Percentiles rank a stretch among this genome's conserved stretches.
phyloP scores from a whole-genome alignment of 306 rosid genomes.

The Castanea crenata region DNA sequence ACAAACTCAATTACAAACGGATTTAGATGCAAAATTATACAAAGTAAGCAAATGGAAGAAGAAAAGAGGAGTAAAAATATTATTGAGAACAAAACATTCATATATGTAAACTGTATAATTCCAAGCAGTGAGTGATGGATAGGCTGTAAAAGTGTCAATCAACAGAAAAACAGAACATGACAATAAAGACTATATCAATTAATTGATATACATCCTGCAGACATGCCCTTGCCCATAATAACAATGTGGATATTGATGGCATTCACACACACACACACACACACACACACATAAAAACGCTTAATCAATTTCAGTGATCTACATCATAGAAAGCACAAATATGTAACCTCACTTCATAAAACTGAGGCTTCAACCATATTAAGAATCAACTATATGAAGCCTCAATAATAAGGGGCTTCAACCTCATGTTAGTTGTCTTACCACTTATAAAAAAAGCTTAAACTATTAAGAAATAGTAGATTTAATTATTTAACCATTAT shows the following conservation, averaged over 20 bases:
- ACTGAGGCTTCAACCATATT: background rate
- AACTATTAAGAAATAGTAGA: background rate
- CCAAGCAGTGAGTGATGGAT: background rate
- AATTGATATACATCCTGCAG: too few species aligned
- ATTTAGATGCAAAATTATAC: background rate
- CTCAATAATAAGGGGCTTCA: background rate
- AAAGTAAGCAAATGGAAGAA: too few species aligned
- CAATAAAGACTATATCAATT: too few species aligned
- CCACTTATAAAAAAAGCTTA: too few species aligned
- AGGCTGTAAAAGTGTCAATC: background rate
- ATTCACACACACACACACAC: too few species aligned
- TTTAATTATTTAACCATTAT: too few species aligned
- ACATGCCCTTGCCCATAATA: too few species aligned
- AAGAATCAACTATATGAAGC: background rate
- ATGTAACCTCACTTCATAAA: background rate
- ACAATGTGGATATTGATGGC: too few species aligned
- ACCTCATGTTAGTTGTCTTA: too few species aligned
- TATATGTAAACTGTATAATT: too few species aligned
- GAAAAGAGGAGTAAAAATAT: background rate
- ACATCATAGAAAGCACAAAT: background rate
- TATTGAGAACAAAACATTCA: background rate
- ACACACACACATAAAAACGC: too few species aligned
- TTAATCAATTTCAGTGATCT: background rate
- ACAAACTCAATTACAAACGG: constrained; percentile 4
- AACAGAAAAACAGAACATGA: too few species aligned